A percentile compares a stretch with the other conserved stretches of the same genome.
Evolutionary conservation across 768 basidiomycete species (phyloP).

Genomic region (Termitomyces sp.): DNA sequence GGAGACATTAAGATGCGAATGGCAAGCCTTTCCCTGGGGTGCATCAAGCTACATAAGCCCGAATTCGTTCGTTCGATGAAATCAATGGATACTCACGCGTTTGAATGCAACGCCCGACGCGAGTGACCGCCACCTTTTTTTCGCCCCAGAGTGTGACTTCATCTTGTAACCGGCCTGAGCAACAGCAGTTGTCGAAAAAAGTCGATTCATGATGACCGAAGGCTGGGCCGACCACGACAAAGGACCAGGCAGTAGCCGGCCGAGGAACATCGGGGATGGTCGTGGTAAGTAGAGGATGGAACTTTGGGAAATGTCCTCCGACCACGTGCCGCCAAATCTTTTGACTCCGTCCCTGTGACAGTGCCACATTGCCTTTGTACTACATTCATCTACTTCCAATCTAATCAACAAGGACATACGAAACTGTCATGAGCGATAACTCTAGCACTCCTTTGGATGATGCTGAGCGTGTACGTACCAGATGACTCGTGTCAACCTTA

Average conservation of each 20-base stretch:
- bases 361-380: not conserved
- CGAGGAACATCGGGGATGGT: slow-evolving; percentile 9
- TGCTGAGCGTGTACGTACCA: slow-evolving; percentile 65
- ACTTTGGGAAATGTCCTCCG: not conserved
- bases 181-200: slow-evolving; percentile 57
- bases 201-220: slow-evolving; percentile 20
- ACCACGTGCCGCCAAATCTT: slow-evolving; percentile 12
- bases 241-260: slow-evolving; percentile 5
- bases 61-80: not conserved
- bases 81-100: slow-evolving; percentile 45
- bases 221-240: slow-evolving; percentile 12
- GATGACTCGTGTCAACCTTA: not conserved
- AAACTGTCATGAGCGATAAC: slow-evolving; percentile 31
- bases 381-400: slow-evolving; percentile 2
- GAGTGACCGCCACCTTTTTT: slow-evolving; percentile 74
- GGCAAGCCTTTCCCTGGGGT: slow-evolving; percentile 60
- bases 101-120: slow-evolving; percentile 65
- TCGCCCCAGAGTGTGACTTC: slow-evolving; percentile 76
- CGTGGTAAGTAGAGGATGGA: not conserved
- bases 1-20: slow-evolving; percentile 65
- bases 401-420: slow-evolving; percentile 2
- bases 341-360: not conserved
- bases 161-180: slow-evolving; percentile 66
- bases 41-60: not conserved
- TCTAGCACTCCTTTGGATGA: slow-evolving; percentile 59